Base-by-base conservation (phyloP, 148 eudicot species). In the Fallopia convolvulus region DNA sequence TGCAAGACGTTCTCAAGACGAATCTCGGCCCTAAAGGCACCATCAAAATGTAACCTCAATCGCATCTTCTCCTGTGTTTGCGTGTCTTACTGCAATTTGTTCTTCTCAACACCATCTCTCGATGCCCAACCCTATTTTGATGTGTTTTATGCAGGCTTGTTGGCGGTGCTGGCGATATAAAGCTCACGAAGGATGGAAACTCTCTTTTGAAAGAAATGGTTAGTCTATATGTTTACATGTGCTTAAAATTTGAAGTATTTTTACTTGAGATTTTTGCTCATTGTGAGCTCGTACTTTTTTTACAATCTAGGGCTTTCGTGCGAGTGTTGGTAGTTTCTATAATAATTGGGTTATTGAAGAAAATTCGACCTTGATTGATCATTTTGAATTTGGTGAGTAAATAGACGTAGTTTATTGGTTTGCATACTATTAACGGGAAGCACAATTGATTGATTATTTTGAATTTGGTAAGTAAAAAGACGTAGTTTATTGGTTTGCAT, bases 21-120 rank as follows among this genome's bases (percentile, higher is more conserved):
- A 95, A 95, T 81, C 97, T 95, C 40, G 99, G 99, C n/a, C 99
- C 99, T 40, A 92, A 91, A 80, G 99, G 97, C 85, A 94, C 98
- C 83, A 94, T 92, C 79, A 94, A 94, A 76, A 94, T 94, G 98
- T 92, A 76, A 42, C 52, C 6, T 2, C 8, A 8, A 53, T 49
- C 47, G 48, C 23, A 10, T 23, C 6, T 2, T 20, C 21, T 8
- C 78, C 44, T n/a, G 13, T 75, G 18, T 18, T 8, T 15, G 3
- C 18, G 8, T 36, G 5, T 0, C 6, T 55, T 68, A 23, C 36
- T 8, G 39, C 6, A 12, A 21, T 61, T 60, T 30, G 11, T 74
- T 49, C 20, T 58, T 58, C 17, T 36, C 58, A 18, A 4, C 68
- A 39, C 6, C n/a, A 70, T 21, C 14, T 12, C 65, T 75, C 20